Base-by-base conservation (phyloP, 495 filamentous ascomycete genomes). In the Astrocystis sublimbata region DNA sequence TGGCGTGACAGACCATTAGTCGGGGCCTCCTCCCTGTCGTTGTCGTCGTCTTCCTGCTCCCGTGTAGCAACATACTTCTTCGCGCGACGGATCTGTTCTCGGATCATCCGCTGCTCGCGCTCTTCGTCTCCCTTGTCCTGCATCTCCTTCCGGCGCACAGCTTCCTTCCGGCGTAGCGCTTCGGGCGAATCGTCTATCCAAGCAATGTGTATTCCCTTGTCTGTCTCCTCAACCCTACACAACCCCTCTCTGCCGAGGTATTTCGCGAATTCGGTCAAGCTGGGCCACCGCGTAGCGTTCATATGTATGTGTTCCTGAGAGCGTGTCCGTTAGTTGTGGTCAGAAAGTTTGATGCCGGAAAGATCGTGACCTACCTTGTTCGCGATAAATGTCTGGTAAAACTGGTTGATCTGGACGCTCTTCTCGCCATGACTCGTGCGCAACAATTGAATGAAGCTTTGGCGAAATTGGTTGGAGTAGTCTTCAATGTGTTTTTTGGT, bases 181-280 rank as follows among this genome's bases (percentile, higher is more conserved):
- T 96, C 93, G 0, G 92, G 91, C 31, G 84, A 88, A 67, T 93
- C 90, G 75, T 99, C 93, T 31, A 97, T 86, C 91, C 93, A 99
- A 5, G 86, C 82, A 53, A 99, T 83, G 66, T 91, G 88, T 13
- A 97, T 64, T 1, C 94, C 91, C 68, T 96, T 93, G 46, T 96
- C 92, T 45, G 87, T 89, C 67, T 98, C 94, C 64, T 96, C 90
- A 0, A 97, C 91, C 23, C 87, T 79, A 70, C 90, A 93, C 33
- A 96, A 84, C 0, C 93, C 89, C 71, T 97, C 92, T 26, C 89
- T 76, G 1, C 92, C 91, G 8, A 99, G 75, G 65, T 88, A 76
- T 65, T 94, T 93, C 4, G 87, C 90, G 78, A 96, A 97, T 64
- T 97, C 92, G 4, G 92, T 91, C 58, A 99, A 76, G 36, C 81